These are phyloP conservation scores for Neofusicoccum parvum DNA, from an alignment of 2,329 filamentous ascomycete genomes.

Conservation along the genomic window DNA sequence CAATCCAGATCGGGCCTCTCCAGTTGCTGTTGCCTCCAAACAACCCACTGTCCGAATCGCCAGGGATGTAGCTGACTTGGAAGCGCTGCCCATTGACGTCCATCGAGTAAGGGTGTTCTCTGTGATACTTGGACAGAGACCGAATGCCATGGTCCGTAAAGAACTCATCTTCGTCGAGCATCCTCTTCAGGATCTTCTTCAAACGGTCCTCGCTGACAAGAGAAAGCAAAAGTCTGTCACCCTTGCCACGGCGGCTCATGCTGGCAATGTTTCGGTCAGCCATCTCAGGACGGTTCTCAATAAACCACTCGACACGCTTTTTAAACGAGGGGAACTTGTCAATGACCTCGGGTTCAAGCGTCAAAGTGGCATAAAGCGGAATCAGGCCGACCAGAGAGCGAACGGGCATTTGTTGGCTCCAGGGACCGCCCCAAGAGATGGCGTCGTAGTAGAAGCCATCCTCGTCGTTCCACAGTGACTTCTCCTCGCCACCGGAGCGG, in stretches of 20 bases:
- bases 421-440: constrained; percentile 93
- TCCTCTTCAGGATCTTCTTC: constrained; percentile 82
- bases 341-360: constrained; percentile 89
- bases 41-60: constrained; percentile 93
- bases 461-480: constrained; percentile 93
- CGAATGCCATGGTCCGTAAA: constrained; percentile 87
- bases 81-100: constrained; percentile 91
- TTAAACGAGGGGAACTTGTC: constrained; percentile 92
- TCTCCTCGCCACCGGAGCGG: constrained; percentile 68
- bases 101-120: constrained; percentile 90
- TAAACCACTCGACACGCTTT: constrained; percentile 90
- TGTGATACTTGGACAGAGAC: constrained; percentile 88
- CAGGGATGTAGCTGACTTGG: constrained; percentile 84
- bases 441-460: constrained; percentile 99
- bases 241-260: constrained; percentile 87
- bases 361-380: constrained; percentile 87
- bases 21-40: constrained; percentile 99
- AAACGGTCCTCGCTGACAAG: constrained; percentile 93
- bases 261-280: constrained; percentile 94
- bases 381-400: constrained; percentile 91
- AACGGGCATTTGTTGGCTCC: constrained; percentile 89
- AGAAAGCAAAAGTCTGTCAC: constrained; percentile 81
- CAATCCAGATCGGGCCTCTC: constrained; percentile 92
- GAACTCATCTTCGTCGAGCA: constrained; percentile 95
- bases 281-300: constrained; percentile 81